A percentile compares a stretch with the other conserved stretches of the same genome.
Evolutionary conservation across 148 eudicot species (phyloP).

Genomic region (Camellia sinensis): DNA sequence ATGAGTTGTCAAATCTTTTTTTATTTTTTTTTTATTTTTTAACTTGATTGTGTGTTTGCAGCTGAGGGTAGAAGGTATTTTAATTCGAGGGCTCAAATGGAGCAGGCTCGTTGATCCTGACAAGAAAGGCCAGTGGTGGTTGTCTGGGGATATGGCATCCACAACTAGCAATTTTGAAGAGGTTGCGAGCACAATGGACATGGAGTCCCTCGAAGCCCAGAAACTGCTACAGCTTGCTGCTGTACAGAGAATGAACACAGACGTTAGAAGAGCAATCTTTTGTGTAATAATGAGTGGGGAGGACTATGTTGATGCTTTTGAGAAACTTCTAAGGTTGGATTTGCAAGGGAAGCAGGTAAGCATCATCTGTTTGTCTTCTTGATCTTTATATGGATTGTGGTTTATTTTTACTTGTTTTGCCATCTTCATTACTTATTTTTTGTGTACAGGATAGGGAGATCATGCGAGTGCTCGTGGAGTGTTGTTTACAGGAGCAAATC

Average conservation of each 20-base stretch:
- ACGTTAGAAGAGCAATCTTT: constrained; percentile 87
- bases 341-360: constrained; percentile 90
- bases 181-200: constrained; percentile 69
- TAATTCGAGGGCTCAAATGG: constrained; percentile 77
- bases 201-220: constrained; percentile 71
- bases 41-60: constrained; percentile 24
- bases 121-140: constrained; percentile 98
- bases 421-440: too few relatives aligned
- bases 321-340: constrained; percentile 79
- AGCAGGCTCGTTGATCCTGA: constrained; percentile 77
- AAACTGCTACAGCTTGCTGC: constrained; percentile 86
- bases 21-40: background rate
- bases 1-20: background rate
- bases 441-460: constrained; percentile 85
- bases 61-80: constrained; percentile 70
- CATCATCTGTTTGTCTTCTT: constrained; percentile 9
- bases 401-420: background rate
- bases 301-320: constrained; percentile 91
- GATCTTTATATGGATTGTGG: background rate
- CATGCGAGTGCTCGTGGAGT: constrained; percentile 81
- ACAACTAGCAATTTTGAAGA: constrained; percentile 41
- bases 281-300: constrained; percentile 94
- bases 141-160: constrained; percentile 55
- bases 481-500: constrained; percentile 89
- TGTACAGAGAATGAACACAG: constrained; percentile 88